Evolutionary conservation across 2,329 filamentous ascomycete genomes (phyloP).

Genomic region (Trichoderma breve): DNA sequence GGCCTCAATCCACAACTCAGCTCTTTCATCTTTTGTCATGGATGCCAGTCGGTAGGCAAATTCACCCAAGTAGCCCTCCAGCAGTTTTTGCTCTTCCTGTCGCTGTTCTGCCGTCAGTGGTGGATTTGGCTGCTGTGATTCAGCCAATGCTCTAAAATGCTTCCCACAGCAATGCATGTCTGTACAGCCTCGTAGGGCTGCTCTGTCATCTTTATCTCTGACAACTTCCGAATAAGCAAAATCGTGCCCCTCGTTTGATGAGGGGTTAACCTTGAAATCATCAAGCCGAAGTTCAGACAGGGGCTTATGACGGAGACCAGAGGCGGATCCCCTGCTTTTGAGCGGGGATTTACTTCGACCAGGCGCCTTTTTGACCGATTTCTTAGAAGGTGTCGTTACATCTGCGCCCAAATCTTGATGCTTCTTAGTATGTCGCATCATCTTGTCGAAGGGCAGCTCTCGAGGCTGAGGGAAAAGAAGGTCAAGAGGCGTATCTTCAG

Average conservation of each 20-base stretch:
- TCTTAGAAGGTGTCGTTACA: constrained; percentile 18
- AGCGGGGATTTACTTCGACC: constrained; percentile 22
- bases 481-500: constrained; percentile 28
- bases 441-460: constrained; percentile 41
- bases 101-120: constrained; percentile 37
- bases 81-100: constrained; percentile 47
- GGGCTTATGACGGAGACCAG: constrained; percentile 56
- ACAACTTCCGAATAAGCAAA: constrained; percentile 76
- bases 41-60: constrained; percentile 56
- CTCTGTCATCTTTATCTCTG: constrained; percentile 65
- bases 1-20: constrained; percentile 70
- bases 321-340: constrained; percentile 24
- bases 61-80: constrained; percentile 59
- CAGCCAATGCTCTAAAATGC: constrained; percentile 65
- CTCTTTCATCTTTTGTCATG: constrained; percentile 60
- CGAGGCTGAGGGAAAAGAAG: constrained; percentile 41
- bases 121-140: constrained; percentile 44
- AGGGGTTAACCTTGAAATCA: constrained; percentile 82
- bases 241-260: constrained; percentile 65
- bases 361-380: constrained; percentile 22
- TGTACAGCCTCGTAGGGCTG: constrained; percentile 71
- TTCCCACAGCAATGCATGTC: constrained; percentile 74
- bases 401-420: neutral
- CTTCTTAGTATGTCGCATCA: constrained; percentile 14
- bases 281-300: constrained; percentile 57